Evolutionary conservation across 345 rosid genomes (phyloP).

Genomic region (Salix arbutifolia): DNA sequence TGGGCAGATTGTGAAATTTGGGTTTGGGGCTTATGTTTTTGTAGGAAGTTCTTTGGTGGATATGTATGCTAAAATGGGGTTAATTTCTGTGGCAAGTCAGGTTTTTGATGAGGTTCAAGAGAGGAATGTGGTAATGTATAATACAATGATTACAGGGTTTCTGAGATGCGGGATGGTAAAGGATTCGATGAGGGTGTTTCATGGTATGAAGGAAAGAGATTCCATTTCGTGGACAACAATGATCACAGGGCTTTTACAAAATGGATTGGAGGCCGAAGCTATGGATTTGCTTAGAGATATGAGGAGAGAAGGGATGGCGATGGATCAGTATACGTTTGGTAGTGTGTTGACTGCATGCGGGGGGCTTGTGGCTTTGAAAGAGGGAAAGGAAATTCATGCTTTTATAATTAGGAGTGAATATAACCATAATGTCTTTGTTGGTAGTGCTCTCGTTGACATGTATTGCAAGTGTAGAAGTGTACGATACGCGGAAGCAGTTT

Average conservation of each 20-base stretch:
- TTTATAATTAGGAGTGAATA: slow-evolving; percentile 50
- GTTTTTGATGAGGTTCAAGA: slow-evolving; percentile 48
- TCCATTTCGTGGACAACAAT: slow-evolving; percentile 79
- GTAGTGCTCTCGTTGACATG: slow-evolving; percentile 93
- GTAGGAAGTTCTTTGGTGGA: slow-evolving; percentile 75
- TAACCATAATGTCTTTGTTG: slow-evolving; percentile 62
- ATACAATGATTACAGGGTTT: slow-evolving; percentile 70
- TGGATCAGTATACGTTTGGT: slow-evolving; percentile 88
- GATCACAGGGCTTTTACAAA: slow-evolving; percentile 73
- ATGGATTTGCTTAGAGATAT: slow-evolving; percentile 56
- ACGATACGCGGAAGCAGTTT: slow-evolving; percentile 60
- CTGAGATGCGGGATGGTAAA: slow-evolving; percentile 58
- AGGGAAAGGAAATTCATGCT: slow-evolving; percentile 76
- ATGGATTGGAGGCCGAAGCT: slow-evolving; percentile 62
- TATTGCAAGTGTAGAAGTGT: slow-evolving; percentile 72
- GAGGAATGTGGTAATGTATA: slow-evolving; percentile 61
- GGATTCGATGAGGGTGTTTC: slow-evolving; percentile 54
- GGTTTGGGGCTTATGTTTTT: slow-evolving; percentile 51
- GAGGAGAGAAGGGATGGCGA: slow-evolving; percentile 52
- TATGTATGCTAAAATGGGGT: slow-evolving; percentile 73
- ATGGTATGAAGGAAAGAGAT: slow-evolving; percentile 63
- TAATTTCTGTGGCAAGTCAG: slow-evolving; percentile 51
- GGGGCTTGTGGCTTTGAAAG: slow-evolving; percentile 43
- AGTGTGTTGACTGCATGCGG: slow-evolving; percentile 84
- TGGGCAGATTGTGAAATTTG: slow-evolving; percentile 64